Percentiles rank a stretch among this genome's conserved stretches.
Conservation (phyloP, 1,284 basidiomycete genomes). For the Vanrija pseudolonga region DNA sequence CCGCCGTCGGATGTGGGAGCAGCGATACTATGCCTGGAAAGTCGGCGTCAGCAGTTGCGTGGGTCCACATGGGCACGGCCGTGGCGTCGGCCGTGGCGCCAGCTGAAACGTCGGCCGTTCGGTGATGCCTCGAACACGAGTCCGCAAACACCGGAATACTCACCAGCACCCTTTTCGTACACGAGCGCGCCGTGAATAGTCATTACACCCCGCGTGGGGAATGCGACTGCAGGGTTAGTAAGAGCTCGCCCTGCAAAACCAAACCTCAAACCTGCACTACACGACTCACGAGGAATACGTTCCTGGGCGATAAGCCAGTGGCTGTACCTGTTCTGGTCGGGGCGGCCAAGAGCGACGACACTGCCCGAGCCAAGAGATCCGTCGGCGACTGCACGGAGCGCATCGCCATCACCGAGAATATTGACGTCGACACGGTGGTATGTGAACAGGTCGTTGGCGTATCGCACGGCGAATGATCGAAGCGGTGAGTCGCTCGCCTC, state of each 20-base stretch:
- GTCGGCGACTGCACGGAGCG: conserved; percentile 27
- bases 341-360: conserved; percentile 53
- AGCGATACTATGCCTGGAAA: conserved; percentile 61
- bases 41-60: background rate
- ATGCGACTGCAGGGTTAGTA: conserved; percentile 28
- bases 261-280: background rate
- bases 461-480: conserved; percentile 57
- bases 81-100: background rate
- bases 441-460: conserved; percentile 63
- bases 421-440: conserved; percentile 68
- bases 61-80: background rate
- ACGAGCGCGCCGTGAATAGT: conserved; percentile 28
- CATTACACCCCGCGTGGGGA: conserved; percentile 35
- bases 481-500: conserved; percentile 35
- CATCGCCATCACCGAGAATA: conserved; percentile 56
- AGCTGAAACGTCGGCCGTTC: background rate
- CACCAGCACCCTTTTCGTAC: conserved; percentile 40
- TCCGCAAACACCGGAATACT: conserved; percentile 6
- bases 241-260: too few relatives aligned
- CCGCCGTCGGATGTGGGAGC: conserved; percentile 60
- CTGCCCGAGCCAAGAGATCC: conserved; percentile 53
- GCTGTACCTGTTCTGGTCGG: conserved; percentile 37
- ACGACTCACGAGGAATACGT: conserved; percentile 28
- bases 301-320: conserved; percentile 29
- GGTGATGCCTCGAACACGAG: background rate